phyloP scores from a whole-genome alignment of 768 basidiomycete species.

The Tephrocybe sp. region DNA sequence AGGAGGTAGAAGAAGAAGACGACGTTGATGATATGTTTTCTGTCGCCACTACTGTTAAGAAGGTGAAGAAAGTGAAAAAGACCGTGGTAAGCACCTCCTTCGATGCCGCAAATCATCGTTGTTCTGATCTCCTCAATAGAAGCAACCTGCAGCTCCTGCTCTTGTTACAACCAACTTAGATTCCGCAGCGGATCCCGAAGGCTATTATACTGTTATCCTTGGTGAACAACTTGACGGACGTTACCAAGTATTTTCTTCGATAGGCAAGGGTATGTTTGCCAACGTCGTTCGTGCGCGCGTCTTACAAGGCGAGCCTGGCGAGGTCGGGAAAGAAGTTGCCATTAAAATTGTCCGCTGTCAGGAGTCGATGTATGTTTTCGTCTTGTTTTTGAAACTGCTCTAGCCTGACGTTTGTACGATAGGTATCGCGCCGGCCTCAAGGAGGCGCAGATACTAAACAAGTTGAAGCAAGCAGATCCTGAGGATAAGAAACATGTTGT shows the following conservation, averaged over 20 bases:
- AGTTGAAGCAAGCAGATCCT: constrained; percentile 84
- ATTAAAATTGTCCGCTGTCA: constrained; percentile 97
- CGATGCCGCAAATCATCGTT: neutral
- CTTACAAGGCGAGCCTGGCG: constrained; percentile 59
- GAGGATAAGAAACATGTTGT: constrained; percentile 97
- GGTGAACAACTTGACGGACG: constrained; percentile 91
- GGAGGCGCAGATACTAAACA: constrained; percentile 86
- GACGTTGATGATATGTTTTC: constrained; percentile 98
- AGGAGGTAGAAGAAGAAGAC: constrained; percentile 74
- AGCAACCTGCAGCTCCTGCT: constrained; percentile 56
- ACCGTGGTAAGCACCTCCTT: constrained; percentile 41
- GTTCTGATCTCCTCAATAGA: constrained; percentile 1
- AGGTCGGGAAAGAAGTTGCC: constrained; percentile 72
- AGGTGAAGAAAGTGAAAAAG: constrained; percentile 59
- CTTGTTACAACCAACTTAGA: constrained; percentile 80
- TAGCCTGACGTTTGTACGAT: constrained; percentile 5
- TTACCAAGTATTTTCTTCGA: constrained; percentile 90
- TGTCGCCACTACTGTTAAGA: constrained; percentile 43
- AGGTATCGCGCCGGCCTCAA: constrained; percentile 96
- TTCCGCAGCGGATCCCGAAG: constrained; percentile 90
- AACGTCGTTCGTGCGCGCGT: constrained; percentile 91
- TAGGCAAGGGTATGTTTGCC: constrained; percentile 99
- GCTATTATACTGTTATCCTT: constrained; percentile 91
- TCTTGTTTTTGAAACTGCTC: constrained; percentile 1
- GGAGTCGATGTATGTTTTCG: constrained; percentile 76